These are phyloP conservation scores for Medakamo hakoo DNA, from an alignment of 139 green algal genomes.

Conservation along the genomic window DNA sequence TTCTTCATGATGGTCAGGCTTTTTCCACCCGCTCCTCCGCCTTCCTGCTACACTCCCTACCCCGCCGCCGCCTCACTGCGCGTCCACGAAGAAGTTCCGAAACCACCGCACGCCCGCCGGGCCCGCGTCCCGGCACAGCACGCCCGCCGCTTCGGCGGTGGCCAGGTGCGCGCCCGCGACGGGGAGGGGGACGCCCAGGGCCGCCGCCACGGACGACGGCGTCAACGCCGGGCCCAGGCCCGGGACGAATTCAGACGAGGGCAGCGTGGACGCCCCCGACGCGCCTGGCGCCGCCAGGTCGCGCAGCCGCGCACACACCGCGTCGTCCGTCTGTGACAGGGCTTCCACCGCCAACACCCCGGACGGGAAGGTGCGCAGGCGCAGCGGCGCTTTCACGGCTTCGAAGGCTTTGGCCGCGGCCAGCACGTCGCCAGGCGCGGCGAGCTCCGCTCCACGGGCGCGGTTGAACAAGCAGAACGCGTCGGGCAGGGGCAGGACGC, in stretches of 20 bases:
- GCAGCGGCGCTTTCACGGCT: conserved; percentile 22
- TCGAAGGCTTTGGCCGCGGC: conserved; percentile 9
- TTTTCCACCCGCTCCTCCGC: no score
- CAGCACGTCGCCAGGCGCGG: conserved; percentile 90
- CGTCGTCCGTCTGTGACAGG: conserved; percentile 35
- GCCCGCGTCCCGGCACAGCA: conserved; percentile 78
- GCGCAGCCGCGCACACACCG: conserved; percentile 22
- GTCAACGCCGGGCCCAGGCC: conserved; percentile 35
- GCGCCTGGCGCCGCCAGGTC: conserved; percentile 4
- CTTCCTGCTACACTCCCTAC: no score
- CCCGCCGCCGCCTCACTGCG: no score
- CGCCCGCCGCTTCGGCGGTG: conserved; percentile 49
- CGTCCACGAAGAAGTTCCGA: conserved; percentile 69
- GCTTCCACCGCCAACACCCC: conserved; percentile 63
- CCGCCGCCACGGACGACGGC: conserved; percentile 30
- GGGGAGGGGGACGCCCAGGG: conserved; percentile 30
- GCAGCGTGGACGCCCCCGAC: background rate
- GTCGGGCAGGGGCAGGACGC: conserved; percentile 77
- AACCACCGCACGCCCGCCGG: conserved; percentile 73
- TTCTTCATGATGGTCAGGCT: no score
- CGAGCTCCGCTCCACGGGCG: conserved; percentile 73
- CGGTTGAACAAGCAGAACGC: conserved; percentile 93
- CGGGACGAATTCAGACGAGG: conserved; percentile 1
- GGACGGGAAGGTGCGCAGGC: conserved; percentile 38
- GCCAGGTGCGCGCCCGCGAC: conserved; percentile 72